Conservation (phyloP, 768 basidiomycete genomes). For the Rhodocollybia butyracea region DNA sequence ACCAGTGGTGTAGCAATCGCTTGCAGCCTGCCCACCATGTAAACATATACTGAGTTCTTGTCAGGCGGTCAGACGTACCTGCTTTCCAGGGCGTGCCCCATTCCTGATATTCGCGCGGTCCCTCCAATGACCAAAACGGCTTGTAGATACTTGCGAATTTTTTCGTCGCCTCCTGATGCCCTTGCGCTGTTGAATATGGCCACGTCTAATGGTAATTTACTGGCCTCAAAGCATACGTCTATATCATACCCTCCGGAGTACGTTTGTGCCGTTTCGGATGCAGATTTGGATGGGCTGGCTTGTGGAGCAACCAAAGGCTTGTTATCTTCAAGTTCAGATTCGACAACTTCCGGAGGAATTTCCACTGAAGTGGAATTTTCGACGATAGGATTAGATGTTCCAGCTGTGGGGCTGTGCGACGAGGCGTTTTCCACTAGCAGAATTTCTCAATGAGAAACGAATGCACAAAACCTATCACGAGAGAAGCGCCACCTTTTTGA, state of each 20-base stretch:
- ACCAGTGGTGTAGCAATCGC: conserved; percentile 84
- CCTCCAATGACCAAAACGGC: conserved; percentile 89
- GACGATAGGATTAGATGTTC: neutral
- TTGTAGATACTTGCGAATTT: conserved; percentile 84
- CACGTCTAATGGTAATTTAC: conserved; percentile 88
- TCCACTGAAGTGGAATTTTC: conserved; percentile 20
- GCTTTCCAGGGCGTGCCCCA: conserved; percentile 85
- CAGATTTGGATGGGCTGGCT: conserved; percentile 15
- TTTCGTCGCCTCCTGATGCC: conserved; percentile 85
- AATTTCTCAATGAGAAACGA: neutral
- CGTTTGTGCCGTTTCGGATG: conserved; percentile 21
- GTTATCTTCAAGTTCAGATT: conserved; percentile 46
- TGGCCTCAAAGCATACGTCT: conserved; percentile 81
- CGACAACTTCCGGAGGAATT: conserved; percentile 41
- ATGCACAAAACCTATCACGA: neutral
- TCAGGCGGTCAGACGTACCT: conserved; percentile 45
- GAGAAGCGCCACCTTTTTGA: conserved; percentile 5
- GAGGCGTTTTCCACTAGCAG: neutral
- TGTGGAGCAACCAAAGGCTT: conserved; percentile 22
- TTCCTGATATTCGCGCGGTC: conserved; percentile 73
- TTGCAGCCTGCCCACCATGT: conserved; percentile 48
- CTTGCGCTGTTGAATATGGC: conserved; percentile 90
- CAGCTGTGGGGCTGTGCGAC: neutral
- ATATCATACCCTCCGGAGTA: conserved; percentile 51
- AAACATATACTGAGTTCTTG: neutral